Evolutionary conservation across 176 grass and related monocot genomes (phyloP).

Genomic region (Puccinellia tenuiflora): DNA sequence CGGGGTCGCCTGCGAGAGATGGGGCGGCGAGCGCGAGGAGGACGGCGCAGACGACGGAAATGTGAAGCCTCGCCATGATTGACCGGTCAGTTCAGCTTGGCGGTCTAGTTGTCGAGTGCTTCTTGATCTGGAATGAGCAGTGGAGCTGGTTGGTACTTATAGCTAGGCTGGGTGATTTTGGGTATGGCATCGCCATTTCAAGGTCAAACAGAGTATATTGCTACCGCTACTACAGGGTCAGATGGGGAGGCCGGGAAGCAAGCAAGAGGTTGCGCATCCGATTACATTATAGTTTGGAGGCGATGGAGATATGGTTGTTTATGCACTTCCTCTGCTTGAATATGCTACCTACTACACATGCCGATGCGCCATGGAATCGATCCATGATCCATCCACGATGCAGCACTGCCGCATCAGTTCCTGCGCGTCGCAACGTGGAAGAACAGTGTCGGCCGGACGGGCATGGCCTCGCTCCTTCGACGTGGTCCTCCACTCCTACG

Average conservation of each 20-base stretch:
- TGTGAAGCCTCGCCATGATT: conserved; percentile 14
- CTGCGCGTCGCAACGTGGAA: neutral
- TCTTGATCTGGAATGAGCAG: neutral
- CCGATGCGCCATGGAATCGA: neutral
- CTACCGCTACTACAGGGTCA: too few species aligned
- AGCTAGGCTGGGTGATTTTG: neutral
- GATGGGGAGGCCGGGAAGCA: neutral
- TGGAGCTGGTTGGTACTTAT: neutral
- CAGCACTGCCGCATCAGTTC: neutral
- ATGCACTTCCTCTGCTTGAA: neutral
- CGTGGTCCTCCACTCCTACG: too few species aligned
- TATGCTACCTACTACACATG: neutral
- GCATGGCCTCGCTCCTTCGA: too few species aligned
- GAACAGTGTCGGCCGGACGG: neutral
- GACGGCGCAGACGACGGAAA: neutral
- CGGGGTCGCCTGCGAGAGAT: too few species aligned
- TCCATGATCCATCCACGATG: neutral
- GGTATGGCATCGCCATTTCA: neutral
- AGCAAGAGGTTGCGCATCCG: neutral
- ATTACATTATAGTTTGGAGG: neutral
- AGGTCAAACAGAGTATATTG: neutral
- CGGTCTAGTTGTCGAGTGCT: neutral
- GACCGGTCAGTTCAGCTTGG: neutral
- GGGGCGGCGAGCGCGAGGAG: too few species aligned
- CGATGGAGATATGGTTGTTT: conserved; percentile 14